A percentile compares a stretch with the other conserved stretches of the same genome.
phyloP scores from a whole-genome alignment of 192 early-diverging fungal species.

The Gaertneriomyces sp. region DNA sequence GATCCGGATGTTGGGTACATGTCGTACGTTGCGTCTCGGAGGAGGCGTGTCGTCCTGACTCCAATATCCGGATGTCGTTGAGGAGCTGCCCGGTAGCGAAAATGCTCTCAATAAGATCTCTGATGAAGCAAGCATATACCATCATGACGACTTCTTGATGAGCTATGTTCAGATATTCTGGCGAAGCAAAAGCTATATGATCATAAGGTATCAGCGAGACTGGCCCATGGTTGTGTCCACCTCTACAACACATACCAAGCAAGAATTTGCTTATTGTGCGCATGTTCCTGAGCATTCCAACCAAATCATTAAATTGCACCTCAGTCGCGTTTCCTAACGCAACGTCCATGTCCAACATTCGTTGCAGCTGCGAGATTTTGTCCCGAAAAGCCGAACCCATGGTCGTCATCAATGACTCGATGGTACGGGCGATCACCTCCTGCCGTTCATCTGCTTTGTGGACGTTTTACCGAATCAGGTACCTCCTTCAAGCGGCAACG shows the following conservation, averaged over 20 bases:
- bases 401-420: background rate
- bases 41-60: background rate
- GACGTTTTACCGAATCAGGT: background rate
- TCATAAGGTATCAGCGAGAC: background rate
- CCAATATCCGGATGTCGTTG: conserved; percentile 1
- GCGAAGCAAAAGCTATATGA: conserved; percentile 1
- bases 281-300: background rate
- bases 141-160: conserved; percentile 3
- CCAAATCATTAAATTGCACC: background rate
- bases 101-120: conserved; percentile 4
- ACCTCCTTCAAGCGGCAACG: background rate
- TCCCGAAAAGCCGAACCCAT: background rate
- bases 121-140: conserved; percentile 6
- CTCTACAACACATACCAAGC: background rate
- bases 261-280: background rate
- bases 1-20: background rate
- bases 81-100: background rate
- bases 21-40: background rate
- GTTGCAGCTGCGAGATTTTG: background rate
- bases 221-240: background rate
- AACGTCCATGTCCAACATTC: background rate
- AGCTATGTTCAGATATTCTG: background rate
- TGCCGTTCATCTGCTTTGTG: background rate
- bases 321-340: background rate
- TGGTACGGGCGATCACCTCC: background rate